Evolutionary conservation across 2,329 filamentous ascomycete genomes (phyloP).

Genomic region (Colletotrichum aenigma): DNA sequence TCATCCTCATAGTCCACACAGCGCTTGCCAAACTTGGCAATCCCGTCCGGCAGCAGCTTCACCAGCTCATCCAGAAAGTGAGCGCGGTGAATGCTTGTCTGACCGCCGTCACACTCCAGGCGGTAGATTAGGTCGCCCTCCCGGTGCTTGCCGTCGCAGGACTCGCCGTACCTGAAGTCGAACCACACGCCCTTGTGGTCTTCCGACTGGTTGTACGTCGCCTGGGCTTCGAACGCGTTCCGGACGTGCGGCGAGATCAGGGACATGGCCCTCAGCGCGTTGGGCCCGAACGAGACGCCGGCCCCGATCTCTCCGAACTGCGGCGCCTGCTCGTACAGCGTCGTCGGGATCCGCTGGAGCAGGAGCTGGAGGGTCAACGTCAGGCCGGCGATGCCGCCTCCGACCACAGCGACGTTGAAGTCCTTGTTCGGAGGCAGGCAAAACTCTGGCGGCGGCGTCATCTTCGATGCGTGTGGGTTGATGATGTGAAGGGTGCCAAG

Average conservation of each 20-base stretch:
- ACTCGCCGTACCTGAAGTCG: constrained; percentile 19
- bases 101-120: background rate
- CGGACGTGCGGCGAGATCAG: constrained; percentile 30
- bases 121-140: constrained; percentile 11
- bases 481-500: background rate
- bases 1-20: constrained; percentile 18
- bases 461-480: background rate
- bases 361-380: constrained; percentile 49
- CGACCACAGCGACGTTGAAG: constrained; percentile 49
- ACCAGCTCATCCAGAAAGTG: constrained; percentile 39
- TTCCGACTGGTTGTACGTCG: constrained; percentile 1
- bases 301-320: constrained; percentile 53
- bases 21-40: constrained; percentile 32
- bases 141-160: constrained; percentile 2
- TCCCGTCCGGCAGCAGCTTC: constrained; percentile 35
- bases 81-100: constrained; percentile 6
- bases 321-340: constrained; percentile 49
- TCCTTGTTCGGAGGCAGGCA: background rate
- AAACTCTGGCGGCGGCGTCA: constrained; percentile 11
- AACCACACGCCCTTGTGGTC: constrained; percentile 24
- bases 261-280: constrained; percentile 50
- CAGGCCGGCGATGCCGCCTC: constrained; percentile 55
- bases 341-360: constrained; percentile 44
- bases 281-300: constrained; percentile 56
- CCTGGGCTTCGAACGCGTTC: constrained; percentile 38